Conservation (phyloP, 306 rosid genomes). For the Vigna hirtella region DNA sequence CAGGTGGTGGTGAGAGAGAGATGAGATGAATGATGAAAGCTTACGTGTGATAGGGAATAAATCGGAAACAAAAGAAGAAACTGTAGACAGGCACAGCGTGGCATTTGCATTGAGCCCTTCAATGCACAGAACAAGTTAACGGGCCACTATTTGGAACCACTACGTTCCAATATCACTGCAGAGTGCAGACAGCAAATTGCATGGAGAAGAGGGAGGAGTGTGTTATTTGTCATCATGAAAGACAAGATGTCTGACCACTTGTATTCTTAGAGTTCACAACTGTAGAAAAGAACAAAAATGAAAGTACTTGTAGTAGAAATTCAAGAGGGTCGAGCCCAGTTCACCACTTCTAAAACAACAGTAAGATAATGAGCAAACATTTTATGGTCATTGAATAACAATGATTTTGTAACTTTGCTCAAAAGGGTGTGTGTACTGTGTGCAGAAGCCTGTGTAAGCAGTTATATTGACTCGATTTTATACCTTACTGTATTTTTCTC, state of each 20-base stretch:
- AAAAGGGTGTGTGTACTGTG: not conserved
- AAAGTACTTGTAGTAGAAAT: not conserved
- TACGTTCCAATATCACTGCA: constrained; percentile 8
- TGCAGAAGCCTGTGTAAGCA: not conserved
- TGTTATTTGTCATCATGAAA: not conserved
- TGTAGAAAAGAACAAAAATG: not conserved
- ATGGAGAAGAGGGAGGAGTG: not conserved
- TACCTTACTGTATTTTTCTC: not conserved
- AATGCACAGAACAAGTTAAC: not conserved
- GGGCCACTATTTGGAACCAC: not conserved
- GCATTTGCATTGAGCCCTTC: constrained; percentile 25
- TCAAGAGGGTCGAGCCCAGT: not conserved
- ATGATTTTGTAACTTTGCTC: too few species aligned
- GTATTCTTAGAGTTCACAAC: not conserved
- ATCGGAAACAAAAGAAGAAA: not conserved
- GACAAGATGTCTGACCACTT: not conserved
- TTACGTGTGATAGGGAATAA: constrained; percentile 5
- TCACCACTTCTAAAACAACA: not conserved
- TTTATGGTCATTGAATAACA: not conserved
- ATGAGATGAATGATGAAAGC: not conserved
- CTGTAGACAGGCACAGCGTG: not conserved
- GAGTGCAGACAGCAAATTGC: not conserved
- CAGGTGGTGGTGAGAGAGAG: not conserved
- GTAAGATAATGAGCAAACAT: not conserved
- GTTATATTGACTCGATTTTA: not conserved